Evolutionary conservation across 139 green algal genomes (phyloP), one percentile per base, ranked within the genome.

Genomic region (Chlorella sorokiniana): DNA sequence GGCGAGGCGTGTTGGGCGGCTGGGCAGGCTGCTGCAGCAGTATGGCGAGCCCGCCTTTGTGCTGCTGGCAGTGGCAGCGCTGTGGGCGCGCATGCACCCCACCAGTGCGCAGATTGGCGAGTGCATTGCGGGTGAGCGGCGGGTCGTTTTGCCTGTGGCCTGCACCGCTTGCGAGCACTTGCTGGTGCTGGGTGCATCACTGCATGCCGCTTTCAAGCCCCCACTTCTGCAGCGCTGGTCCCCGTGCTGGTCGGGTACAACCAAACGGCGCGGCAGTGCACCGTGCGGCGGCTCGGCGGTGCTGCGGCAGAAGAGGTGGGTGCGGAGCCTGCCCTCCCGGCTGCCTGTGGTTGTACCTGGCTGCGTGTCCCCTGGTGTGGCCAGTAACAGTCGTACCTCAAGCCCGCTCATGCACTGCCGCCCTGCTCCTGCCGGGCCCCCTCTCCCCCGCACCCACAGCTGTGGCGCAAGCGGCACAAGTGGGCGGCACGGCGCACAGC

Each of bases 401-500:
- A n/a, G n/a, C n/a, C n/a, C n/a, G n/a, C n/a, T n/a, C n/a, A n/a
- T n/a, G n/a, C n/a, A n/a, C n/a, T n/a, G n/a, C n/a, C n/a, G n/a
- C n/a, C n/a, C n/a, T n/a, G n/a, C n/a, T n/a, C 27, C 61, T 51
- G 40, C 75, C 22, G 27, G 10, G 31, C 38, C n/a, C 11, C 75
- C 42, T 31, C 18, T 45, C 14, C 35, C 7, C 59, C 4, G 10
- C n/a, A 25, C 38, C 70, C 80, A 41, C 79, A 90, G 79, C 79
- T 72, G 20, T 90, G 77, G 70, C 74, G 78, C 38, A 35, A 38
- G 20, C 69, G 72, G 42, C 86, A 90, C 69, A 87, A 87, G 78
- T 90, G 86, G 86, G 86, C 86, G 11, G 86, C 86, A 0, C 69
- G 81, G 67, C 79, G 77, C n/a, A 71, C 84, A 29, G 86, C 81